Percentiles rank a stretch among this genome's conserved stretches.
phyloP scores from a whole-genome alignment of 2,329 filamentous ascomycete species.

The Davidsoniella neocaledoniae region DNA sequence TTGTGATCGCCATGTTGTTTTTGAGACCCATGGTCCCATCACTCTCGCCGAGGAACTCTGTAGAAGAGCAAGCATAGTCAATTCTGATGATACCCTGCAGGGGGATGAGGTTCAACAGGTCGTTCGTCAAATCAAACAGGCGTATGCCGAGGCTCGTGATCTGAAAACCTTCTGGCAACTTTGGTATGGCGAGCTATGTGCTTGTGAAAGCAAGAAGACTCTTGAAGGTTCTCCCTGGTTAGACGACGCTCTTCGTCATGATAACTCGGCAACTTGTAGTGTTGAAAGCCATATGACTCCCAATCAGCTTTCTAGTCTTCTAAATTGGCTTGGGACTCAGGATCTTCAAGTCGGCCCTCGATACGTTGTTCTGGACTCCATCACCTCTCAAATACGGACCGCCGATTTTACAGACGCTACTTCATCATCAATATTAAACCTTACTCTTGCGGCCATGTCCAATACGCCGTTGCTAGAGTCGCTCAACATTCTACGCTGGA shows the following conservation, averaged over 20 bases:
- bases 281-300: conserved; percentile 29
- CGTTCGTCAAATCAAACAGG: conserved; percentile 21
- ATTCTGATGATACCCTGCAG: conserved; percentile 12
- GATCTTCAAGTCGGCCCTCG: conserved; percentile 19
- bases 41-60: conserved; percentile 26
- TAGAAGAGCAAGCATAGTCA: conserved; percentile 17
- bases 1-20: conserved; percentile 32
- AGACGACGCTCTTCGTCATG: conserved; percentile 10
- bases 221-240: conserved; percentile 21
- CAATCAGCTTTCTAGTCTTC: conserved; percentile 26
- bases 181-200: conserved; percentile 29
- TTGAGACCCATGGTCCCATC: conserved; percentile 21
- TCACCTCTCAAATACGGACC: conserved; percentile 25
- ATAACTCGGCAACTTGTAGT: conserved; percentile 6
- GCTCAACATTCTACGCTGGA: conserved; percentile 25
- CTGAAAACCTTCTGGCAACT: conserved; percentile 30
- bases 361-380: conserved; percentile 26
- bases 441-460: conserved; percentile 17
- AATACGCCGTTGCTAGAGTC: conserved; percentile 18
- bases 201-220: conserved; percentile 19
- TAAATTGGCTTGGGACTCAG: conserved; percentile 26
- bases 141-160: conserved; percentile 28
- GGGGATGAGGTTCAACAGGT: conserved; percentile 15
- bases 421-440: conserved; percentile 23
- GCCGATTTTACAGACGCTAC: conserved; percentile 28